Evolutionary conservation across 106 monocot species (phyloP).

Genomic region (Amphibolis antarctica): DNA sequence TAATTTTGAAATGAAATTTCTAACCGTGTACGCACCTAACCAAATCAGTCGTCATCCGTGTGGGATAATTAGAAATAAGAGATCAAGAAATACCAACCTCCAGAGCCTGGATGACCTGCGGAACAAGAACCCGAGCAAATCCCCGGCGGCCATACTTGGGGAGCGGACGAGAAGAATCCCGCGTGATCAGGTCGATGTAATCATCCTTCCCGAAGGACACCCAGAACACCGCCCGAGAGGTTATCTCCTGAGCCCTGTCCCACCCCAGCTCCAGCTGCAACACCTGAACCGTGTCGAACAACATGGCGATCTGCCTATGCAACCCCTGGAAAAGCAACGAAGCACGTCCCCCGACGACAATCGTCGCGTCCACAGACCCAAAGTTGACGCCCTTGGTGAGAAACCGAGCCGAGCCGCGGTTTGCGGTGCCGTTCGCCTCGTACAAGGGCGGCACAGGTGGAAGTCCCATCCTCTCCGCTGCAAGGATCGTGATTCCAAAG

Average conservation of each 20-base stretch:
- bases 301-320: constrained; percentile 26
- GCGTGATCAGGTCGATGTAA: constrained; percentile 21
- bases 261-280: constrained; percentile 23
- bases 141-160: constrained; percentile 36
- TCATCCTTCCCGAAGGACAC: constrained; percentile 52
- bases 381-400: constrained; percentile 33
- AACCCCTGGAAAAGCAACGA: constrained; percentile 18
- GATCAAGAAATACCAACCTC: constrained; percentile 7
- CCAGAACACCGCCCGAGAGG: constrained; percentile 21
- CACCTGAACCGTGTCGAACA: constrained; percentile 30
- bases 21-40: no score
- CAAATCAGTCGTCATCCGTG: not conserved
- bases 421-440: constrained; percentile 10
- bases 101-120: constrained; percentile 24
- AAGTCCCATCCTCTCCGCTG: constrained; percentile 40
- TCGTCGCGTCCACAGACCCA: constrained; percentile 22
- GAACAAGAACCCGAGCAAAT: constrained; percentile 27
- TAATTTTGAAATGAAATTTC: no score
- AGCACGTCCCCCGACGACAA: constrained; percentile 5
- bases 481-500: no score
- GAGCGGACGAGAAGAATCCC: constrained; percentile 6
- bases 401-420: not conserved
- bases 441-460: constrained; percentile 16
- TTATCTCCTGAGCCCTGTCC: not conserved
- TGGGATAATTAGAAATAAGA: not conserved